phyloP scores from a whole-genome alignment of 208 protist species.

The Leptomonas pyrrhocoris region DNA sequence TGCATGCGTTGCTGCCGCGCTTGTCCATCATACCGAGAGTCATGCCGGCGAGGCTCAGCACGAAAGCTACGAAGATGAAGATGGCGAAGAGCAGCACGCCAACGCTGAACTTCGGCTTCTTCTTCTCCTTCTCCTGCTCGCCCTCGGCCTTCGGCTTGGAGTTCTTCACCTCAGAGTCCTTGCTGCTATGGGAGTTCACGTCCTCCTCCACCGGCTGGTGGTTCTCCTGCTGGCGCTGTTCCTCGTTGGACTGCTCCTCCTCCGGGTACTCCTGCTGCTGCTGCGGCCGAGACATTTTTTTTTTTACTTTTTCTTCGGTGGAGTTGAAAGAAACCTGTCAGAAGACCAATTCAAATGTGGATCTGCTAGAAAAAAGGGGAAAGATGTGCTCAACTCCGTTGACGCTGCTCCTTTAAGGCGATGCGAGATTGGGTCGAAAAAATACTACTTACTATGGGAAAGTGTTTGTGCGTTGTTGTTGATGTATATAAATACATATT shows the following conservation, averaged over 20 bases:
- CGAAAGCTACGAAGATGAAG: conserved; percentile 41
- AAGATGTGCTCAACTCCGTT: not conserved
- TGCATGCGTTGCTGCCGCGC: conserved; percentile 32
- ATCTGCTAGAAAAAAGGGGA: not conserved
- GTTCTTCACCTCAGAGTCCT: conserved; percentile 2
- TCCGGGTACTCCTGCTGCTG: conserved; percentile 33
- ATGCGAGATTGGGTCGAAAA: conserved; percentile 7
- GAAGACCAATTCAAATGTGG: not conserved
- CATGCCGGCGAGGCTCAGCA: conserved; percentile 56
- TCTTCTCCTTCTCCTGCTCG: conserved; percentile 15
- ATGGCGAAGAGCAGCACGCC: conserved; percentile 48
- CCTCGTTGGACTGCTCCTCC: conserved; percentile 28
- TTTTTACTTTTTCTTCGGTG: conserved; percentile 15
- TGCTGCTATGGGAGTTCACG: conserved; percentile 13
- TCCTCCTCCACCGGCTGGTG: conserved; percentile 40
- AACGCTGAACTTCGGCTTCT: conserved; percentile 34
- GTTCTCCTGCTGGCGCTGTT: conserved; percentile 19
- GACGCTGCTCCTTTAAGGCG: conserved; percentile 3
- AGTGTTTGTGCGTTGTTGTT: too few species aligned
- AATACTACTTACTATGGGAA: conserved; percentile 13
- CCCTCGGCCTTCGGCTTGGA: conserved; percentile 17
- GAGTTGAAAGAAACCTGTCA: conserved; percentile 3
- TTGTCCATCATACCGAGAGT: conserved; percentile 56
- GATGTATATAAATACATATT: not conserved
- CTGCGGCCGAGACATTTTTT: too few species aligned